Evolutionary conservation across 2,329 filamentous ascomycete species (phyloP), one percentile per base, ranked within the genome.

Genomic region (Botrytis deweyae): DNA sequence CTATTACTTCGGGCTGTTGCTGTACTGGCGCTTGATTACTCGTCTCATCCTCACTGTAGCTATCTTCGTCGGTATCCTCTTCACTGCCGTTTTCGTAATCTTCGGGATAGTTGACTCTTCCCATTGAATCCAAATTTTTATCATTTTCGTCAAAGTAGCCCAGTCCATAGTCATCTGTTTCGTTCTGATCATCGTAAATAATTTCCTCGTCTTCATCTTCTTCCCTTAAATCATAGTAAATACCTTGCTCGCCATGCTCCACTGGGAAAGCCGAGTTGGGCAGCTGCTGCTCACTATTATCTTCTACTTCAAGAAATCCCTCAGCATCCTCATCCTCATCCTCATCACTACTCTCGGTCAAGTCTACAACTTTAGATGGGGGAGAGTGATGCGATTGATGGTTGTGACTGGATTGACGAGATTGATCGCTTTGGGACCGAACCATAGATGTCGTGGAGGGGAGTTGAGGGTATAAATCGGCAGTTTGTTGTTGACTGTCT

Each of bases 131-230:
- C 52, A 69, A 52, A 20, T 69, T 62, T 44, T 64, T 66, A n/a
- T 64, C 72, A 40, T 80, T 78, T 18, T 82, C 81, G 29, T 82
- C 82, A 38, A 83, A 82, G 66, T 80, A 77, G 44, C 74, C 77
- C n/a, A 72, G 61, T 20, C 65, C 72, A n/a, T 70, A 67, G 12
- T 61, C 72, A 65, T 74, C 62, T 73, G 22, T 12, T 58, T 22
- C 18, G n/a, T 67, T 16, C 5, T 59, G 40, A 59, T 69, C 55
- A 25, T 62, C 64, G 40, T 62, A 29, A 44, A 33, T 22, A 68
- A 59, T 63, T 33, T 38, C 46, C 29, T 74, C n/a, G 61, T 64
- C 65, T 25, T 20, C 18, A 22, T n/a, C 58, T 14, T 64, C 59
- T 33, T 64, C 68, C 18, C 70, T 69, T 52, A 62, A 46, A 0